Base-by-base conservation (phyloP, 352 stramenopile genomes). In the Phytopythium aichiense region DNA sequence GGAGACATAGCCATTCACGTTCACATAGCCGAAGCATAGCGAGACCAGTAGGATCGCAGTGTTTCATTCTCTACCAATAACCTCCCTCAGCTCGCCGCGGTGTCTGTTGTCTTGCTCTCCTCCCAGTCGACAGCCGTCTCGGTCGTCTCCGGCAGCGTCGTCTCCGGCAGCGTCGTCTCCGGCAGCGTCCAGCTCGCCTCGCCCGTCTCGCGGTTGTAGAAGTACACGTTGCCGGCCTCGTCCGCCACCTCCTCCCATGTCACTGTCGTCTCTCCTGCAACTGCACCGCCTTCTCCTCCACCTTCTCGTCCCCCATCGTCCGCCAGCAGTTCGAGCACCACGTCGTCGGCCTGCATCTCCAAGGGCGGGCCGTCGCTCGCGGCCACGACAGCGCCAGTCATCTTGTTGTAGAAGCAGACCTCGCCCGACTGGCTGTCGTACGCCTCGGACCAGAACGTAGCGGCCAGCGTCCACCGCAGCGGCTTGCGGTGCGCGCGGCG, bases 211-310 rank as follows among this genome's bases (percentile, higher is more conserved):
- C 52, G 63, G 55, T 92, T 91, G 72, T 79, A 85, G 53, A 91
- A 93, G 72, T 91, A 94, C 13, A 94, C 74, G 38, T 77, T 81
- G 1, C 84, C 84, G 23, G 58, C 50, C 12, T 84, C 82, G 43
- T 94, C 82, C 4, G 79, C 82, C 3, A 90, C 80, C 61, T 93
- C 80, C 65, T 90, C 77, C 84, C 82, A 92, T 16, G 43, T 18
- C 66, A 76, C 69, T n/a, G 63, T 50, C n/a, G 3, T 40, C 20
- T 23, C 55, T 49, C 23, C 22, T 38, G 9, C 43, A 1, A 22
- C 56, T 28, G 20, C 20, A 7, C 28, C 28, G 7, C 4, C 28
- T 12, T 43, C n/a, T 16, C 9, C 49, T 15, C 2, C 12, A 11
- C 9, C 30, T 23, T 7, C 28, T 38, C 58, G 6, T 9, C 8